Evolutionary conservation across 495 filamentous ascomycete species (phyloP).

Genomic region (Penicillium atrosanguineum): DNA sequence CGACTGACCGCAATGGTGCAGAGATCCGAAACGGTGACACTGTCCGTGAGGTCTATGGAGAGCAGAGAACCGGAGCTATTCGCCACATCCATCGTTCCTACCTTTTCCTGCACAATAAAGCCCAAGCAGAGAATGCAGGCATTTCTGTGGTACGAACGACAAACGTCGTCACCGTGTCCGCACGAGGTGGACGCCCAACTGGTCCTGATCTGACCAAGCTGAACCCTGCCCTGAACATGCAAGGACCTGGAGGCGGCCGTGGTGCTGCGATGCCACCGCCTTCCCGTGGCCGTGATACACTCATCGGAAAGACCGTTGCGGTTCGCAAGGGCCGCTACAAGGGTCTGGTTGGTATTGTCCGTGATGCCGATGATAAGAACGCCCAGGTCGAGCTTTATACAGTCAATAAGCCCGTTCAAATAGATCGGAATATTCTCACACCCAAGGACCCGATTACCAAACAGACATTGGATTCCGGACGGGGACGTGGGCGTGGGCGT

Average conservation of each 20-base stretch:
- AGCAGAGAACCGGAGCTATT: constrained; percentile 81
- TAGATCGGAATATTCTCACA: constrained; percentile 71
- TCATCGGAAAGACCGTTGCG: constrained; percentile 86
- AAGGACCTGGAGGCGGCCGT: constrained; percentile 34
- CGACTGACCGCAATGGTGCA: constrained; percentile 88
- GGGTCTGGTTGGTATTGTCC: constrained; percentile 90
- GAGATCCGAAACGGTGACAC: constrained; percentile 90
- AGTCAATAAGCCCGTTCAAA: constrained; percentile 80
- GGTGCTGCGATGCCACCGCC: constrained; percentile 69
- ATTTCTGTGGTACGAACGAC: constrained; percentile 83
- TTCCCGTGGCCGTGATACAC: constrained; percentile 73
- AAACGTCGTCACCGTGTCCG: constrained; percentile 83
- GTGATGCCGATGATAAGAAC: constrained; percentile 79
- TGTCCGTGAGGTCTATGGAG: constrained; percentile 84
- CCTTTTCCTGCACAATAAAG: constrained; percentile 80
- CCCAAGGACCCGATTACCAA: constrained; percentile 83
- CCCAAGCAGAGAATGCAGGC: constrained; percentile 83
- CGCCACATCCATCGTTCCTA: constrained; percentile 88
- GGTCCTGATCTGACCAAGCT: constrained; percentile 82
- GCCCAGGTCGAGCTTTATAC: constrained; percentile 91
- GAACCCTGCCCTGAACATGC: constrained; percentile 81
- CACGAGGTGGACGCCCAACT: constrained; percentile 75
- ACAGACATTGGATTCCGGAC: constrained; percentile 63
- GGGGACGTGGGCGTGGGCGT: constrained; percentile 48
- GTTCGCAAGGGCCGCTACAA: constrained; percentile 84